Percentiles rank a stretch among this genome's conserved stretches.
phyloP scores from a whole-genome alignment of 2,329 filamentous ascomycete species.

The Taxawa tesnikishii region DNA sequence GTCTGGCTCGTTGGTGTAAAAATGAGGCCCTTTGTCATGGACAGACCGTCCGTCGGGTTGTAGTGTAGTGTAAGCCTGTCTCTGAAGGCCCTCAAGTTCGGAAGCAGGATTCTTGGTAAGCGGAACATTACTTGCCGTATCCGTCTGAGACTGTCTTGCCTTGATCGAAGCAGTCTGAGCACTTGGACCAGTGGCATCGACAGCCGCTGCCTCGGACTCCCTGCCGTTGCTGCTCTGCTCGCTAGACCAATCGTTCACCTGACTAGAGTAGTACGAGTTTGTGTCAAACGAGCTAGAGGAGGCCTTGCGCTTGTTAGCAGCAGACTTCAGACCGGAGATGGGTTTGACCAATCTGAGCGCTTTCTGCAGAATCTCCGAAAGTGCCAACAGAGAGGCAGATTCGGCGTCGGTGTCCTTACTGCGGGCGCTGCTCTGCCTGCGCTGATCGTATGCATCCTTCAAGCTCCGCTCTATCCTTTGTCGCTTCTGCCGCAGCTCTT shows the following conservation, averaged over 20 bases:
- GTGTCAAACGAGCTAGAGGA: slow-evolving; percentile 79
- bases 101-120: slow-evolving; percentile 1
- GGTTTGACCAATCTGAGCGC: slow-evolving; percentile 64
- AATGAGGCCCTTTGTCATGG: neutral
- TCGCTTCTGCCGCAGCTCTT: slow-evolving; percentile 68
- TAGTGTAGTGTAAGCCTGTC: no score
- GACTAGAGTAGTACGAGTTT: slow-evolving; percentile 92
- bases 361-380: slow-evolving; percentile 34
- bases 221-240: slow-evolving; percentile 23
- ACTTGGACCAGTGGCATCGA: neutral
- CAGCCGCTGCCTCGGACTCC: slow-evolving; percentile 1
- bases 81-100: slow-evolving; percentile 3
- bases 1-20: slow-evolving; percentile 3
- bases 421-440: slow-evolving; percentile 35
- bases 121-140: slow-evolving; percentile 4
- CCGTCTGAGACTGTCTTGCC: slow-evolving; percentile 13
- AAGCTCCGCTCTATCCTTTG: slow-evolving; percentile 68
- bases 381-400: slow-evolving; percentile 25
- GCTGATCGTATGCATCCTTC: slow-evolving; percentile 63
- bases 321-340: slow-evolving; percentile 43
- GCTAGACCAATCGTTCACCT: slow-evolving; percentile 56
- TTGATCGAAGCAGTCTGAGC: neutral
- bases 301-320: slow-evolving; percentile 48
- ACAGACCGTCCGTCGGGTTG: no score
- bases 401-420: slow-evolving; percentile 39